Percentiles rank a stretch among this genome's conserved stretches.
Evolutionary conservation across 2,329 filamentous ascomycete species (phyloP).

Genomic region (Claviceps pazoutovae): DNA sequence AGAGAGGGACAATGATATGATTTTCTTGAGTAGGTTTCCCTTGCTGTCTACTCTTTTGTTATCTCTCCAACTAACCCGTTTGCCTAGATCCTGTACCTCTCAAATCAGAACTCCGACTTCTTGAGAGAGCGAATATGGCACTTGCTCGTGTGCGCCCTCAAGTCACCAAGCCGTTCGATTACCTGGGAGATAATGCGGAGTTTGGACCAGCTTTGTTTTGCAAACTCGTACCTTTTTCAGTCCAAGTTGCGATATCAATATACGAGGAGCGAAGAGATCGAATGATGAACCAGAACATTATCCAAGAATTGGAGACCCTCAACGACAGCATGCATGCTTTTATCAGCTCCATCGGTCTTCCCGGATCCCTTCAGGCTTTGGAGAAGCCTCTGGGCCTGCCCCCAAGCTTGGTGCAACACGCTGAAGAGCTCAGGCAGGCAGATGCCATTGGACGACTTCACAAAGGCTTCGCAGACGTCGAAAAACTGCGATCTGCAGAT

Average conservation of each 20-base stretch:
- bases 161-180: constrained; percentile 64
- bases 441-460: constrained; percentile 69
- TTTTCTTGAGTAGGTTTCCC: constrained; percentile 57
- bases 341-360: constrained; percentile 70
- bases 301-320: constrained; percentile 69
- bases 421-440: constrained; percentile 84
- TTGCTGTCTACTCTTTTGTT: background rate
- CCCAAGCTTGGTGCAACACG: constrained; percentile 71
- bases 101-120: constrained; percentile 72
- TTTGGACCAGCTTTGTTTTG: constrained; percentile 79
- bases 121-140: constrained; percentile 86
- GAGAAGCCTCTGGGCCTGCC: constrained; percentile 90
- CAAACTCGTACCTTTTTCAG: constrained; percentile 86
- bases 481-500: constrained; percentile 75
- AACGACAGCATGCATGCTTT: constrained; percentile 69
- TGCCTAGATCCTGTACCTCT: constrained; percentile 59
- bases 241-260: constrained; percentile 87
- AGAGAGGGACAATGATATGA: constrained; percentile 92
- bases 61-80: constrained; percentile 15
- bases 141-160: constrained; percentile 64
- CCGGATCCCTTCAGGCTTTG: constrained; percentile 82
- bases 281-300: constrained; percentile 77
- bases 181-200: constrained; percentile 65
- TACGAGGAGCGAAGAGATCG: constrained; percentile 86
- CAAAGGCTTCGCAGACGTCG: constrained; percentile 73